phyloP scores from a whole-genome alignment of 139 green algal genomes.

The Closterium sp. region DNA sequence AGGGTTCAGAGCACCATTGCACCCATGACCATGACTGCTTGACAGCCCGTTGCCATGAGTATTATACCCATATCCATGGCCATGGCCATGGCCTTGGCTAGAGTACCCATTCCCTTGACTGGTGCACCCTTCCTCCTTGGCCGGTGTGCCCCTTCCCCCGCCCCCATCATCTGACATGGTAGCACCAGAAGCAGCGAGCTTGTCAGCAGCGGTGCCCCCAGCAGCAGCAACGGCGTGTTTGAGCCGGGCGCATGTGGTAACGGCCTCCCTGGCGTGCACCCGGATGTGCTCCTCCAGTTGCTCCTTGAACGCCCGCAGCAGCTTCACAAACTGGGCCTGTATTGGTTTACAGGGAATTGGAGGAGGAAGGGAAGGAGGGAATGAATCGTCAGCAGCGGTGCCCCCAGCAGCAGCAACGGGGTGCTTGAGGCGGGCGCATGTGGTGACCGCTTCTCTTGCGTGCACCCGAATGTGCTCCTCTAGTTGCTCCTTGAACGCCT shows the following conservation, averaged over 20 bases:
- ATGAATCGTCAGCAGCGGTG: no score
- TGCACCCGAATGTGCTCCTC: constrained; percentile 33
- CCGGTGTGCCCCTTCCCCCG: background rate
- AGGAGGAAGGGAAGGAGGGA: background rate
- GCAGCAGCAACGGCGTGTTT: constrained; percentile 12
- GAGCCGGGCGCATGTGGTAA: constrained; percentile 22
- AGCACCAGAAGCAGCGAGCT: background rate
- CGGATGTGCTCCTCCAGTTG: constrained; percentile 28
- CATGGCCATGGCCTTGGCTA: background rate
- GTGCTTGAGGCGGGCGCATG: no score
- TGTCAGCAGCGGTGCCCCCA: background rate
- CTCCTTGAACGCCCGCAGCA: constrained; percentile 23
- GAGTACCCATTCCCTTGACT: background rate
- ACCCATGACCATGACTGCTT: background rate
- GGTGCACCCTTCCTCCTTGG: background rate
- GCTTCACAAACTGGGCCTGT: constrained; percentile 27
- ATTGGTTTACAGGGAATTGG: background rate
- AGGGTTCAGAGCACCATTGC: background rate
- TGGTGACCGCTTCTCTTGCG: constrained; percentile 17
- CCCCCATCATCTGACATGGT: constrained; percentile 35
- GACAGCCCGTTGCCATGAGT: no score
- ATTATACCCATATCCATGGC: background rate
- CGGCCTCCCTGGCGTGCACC: constrained; percentile 26
- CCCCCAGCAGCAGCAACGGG: no score
- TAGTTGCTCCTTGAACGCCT: constrained; percentile 20